Conservation (phyloP, 2,329 filamentous ascomycete species). For the Cytospora chrysosperma region DNA sequence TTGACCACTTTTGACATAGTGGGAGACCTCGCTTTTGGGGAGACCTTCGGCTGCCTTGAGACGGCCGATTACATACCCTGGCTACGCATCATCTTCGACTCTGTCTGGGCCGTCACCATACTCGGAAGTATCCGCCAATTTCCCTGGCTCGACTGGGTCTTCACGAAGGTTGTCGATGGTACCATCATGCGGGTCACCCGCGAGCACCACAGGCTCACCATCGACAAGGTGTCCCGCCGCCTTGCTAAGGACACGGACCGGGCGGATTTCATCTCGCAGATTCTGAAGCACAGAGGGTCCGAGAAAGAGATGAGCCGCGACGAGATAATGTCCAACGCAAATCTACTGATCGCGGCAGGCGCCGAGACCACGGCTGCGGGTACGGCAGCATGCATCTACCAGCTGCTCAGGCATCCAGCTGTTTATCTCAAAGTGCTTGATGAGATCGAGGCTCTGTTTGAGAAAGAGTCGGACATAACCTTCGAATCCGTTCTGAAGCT, state of each 20-base stretch:
- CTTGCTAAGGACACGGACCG: no score
- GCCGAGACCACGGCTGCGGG: constrained; percentile 36
- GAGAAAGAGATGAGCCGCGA: constrained; percentile 18
- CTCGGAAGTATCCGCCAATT: background rate
- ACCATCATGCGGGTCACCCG: no score
- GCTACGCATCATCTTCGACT: constrained; percentile 30
- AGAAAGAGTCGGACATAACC: no score
- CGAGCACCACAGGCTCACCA: no score
- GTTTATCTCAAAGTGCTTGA: no score
- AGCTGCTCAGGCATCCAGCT: no score
- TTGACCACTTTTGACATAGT: constrained; percentile 40
- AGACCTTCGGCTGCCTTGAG: constrained; percentile 39
- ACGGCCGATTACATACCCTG: constrained; percentile 31
- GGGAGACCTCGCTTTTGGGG: constrained; percentile 45
- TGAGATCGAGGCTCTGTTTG: no score
- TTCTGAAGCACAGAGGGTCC: background rate
- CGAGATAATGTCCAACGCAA: constrained; percentile 18
- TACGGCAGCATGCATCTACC: no score
- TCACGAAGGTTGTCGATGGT: no score
- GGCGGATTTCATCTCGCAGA: background rate
- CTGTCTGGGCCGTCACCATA: constrained; percentile 21
- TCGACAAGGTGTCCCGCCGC: no score
- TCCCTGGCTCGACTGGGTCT: no score
- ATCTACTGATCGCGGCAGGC: constrained; percentile 31
- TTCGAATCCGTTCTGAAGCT: no score